Conservation (phyloP, 2,329 filamentous ascomycete species). For the Ophiostoma triangulosporum region DNA sequence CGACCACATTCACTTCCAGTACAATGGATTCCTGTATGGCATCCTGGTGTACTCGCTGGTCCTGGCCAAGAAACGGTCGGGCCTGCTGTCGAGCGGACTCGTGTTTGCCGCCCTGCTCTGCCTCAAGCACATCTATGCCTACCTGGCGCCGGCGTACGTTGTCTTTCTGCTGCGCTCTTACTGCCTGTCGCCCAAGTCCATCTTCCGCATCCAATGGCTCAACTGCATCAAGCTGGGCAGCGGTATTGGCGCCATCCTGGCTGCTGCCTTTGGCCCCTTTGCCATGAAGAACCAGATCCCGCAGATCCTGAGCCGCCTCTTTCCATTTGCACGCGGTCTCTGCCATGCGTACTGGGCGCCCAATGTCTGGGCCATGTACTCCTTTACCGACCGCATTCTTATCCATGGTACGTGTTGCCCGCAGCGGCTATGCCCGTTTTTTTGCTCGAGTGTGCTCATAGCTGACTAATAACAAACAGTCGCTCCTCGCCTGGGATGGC, state of each 20-base stretch:
- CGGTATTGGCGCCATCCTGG: slow-evolving; percentile 59
- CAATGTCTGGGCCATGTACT: slow-evolving; percentile 95
- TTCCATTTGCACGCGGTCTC: slow-evolving; percentile 84
- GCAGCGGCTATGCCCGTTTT: no score
- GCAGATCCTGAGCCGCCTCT: slow-evolving; percentile 72
- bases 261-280: slow-evolving; percentile 81
- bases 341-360: slow-evolving; percentile 99
- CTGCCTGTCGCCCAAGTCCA: slow-evolving; percentile 65
- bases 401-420: slow-evolving; percentile 56
- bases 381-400: slow-evolving; percentile 70
- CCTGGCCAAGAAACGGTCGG: slow-evolving; percentile 60
- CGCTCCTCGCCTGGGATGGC: slow-evolving; percentile 65
- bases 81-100: slow-evolving; percentile 64
- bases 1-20: slow-evolving; percentile 94
- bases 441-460: neutral
- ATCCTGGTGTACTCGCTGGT: slow-evolving; percentile 78
- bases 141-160: slow-evolving; percentile 91
- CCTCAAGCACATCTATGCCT: slow-evolving; percentile 97
- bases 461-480: slow-evolving; percentile 33
- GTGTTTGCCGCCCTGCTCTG: slow-evolving; percentile 77
- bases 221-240: slow-evolving; percentile 76
- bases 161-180: slow-evolving; percentile 82
- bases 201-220: slow-evolving; percentile 60
- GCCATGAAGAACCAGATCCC: slow-evolving; percentile 61
- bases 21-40: slow-evolving; percentile 95